A percentile compares a stretch with the other conserved stretches of the same genome.
Conservation (phyloP, 257 asterid genomes). For the Solanum corneliomulleri region DNA sequence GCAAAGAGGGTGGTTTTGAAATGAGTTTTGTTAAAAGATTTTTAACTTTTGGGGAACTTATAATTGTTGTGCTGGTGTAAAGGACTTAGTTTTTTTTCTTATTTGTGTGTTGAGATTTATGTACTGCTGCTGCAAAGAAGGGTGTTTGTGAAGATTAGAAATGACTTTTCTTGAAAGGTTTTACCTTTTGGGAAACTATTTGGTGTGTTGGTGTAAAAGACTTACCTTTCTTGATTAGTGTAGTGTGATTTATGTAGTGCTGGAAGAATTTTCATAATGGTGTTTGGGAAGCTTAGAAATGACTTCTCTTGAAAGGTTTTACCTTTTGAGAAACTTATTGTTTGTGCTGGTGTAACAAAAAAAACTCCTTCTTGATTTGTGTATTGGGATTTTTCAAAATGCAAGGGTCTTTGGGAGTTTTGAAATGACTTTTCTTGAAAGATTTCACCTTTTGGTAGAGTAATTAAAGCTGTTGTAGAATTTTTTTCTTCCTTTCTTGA, state of each 20-base stretch:
- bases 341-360: neutral
- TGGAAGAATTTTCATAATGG: neutral
- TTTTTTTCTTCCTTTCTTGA: neutral
- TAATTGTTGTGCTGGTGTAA: neutral
- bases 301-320: neutral
- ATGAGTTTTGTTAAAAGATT: neutral
- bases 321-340: neutral
- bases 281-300: neutral
- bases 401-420: neutral
- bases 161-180: neutral
- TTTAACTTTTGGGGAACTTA: neutral
- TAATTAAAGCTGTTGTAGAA: neutral
- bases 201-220: neutral
- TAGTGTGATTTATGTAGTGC: neutral
- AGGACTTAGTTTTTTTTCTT: neutral
- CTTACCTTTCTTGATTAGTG: neutral
- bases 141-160: neutral
- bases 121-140: neutral
- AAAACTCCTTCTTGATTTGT: neutral
- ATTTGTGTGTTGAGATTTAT: neutral
- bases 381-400: neutral
- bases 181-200: neutral
- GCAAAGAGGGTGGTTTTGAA: neutral
- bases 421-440: neutral
- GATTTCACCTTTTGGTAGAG: neutral